Percentiles rank a stretch among this genome's conserved stretches.
Evolutionary conservation across 495 filamentous ascomycete genomes (phyloP).

Genomic region (Aspergillus leporis): DNA sequence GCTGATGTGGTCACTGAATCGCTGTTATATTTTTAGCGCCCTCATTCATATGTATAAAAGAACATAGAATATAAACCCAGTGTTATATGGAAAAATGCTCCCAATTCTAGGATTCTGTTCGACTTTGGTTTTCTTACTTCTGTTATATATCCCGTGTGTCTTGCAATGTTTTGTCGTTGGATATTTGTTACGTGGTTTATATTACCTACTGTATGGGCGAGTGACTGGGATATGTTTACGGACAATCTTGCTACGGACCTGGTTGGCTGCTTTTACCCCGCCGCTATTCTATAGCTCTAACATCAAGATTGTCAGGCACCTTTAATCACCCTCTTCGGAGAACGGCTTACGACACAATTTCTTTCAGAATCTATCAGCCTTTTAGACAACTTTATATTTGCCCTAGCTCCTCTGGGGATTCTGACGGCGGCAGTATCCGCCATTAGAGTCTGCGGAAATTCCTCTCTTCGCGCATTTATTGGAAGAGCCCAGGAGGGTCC

Average conservation of each 20-base stretch:
- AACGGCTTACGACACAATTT: constrained; percentile 58
- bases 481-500: constrained; percentile 50
- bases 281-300: too few relatives aligned
- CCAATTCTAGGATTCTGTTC: background rate
- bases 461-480: constrained; percentile 53
- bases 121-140: background rate
- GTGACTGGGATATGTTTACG: constrained; percentile 50
- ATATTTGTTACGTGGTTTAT: constrained; percentile 22
- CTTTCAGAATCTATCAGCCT: constrained; percentile 51
- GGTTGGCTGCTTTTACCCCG: constrained; percentile 22
- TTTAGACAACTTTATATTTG: constrained; percentile 55
- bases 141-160: constrained; percentile 6
- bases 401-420: constrained; percentile 55
- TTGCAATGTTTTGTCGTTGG: constrained; percentile 17
- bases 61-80: background rate
- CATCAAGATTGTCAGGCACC: constrained; percentile 33
- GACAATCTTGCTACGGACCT: constrained; percentile 54
- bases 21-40: background rate
- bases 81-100: background rate
- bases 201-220: constrained; percentile 22
- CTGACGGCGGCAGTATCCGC: constrained; percentile 54
- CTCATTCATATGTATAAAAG: background rate
- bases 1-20: background rate
- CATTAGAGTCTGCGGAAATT: constrained; percentile 53
- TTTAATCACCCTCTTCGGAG: constrained; percentile 56